These are phyloP conservation scores for Elaphomyces granulatus DNA, from an alignment of 495 filamentous ascomycete species.

Conservation along the genomic window DNA sequence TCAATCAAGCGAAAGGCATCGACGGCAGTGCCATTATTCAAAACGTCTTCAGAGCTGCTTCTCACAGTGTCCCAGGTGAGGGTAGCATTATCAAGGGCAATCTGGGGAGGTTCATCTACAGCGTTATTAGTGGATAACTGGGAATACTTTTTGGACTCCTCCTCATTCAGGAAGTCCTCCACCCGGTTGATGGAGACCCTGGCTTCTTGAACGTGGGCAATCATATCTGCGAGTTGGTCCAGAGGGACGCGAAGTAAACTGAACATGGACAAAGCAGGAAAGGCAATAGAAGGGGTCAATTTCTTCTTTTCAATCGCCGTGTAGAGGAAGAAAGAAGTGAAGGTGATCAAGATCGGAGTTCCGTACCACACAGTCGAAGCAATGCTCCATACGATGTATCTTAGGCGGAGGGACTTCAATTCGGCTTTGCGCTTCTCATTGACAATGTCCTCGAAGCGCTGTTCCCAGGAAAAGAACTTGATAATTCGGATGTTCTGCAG, in stretches of 20 bases:
- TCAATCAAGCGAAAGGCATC: conserved; percentile 72
- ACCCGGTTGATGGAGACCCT: conserved; percentile 96
- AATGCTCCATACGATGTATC: conserved; percentile 82
- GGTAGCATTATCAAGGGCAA: conserved; percentile 73
- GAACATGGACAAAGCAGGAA: conserved; percentile 93
- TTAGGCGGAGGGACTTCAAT: conserved; percentile 56
- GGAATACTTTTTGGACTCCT: conserved; percentile 92
- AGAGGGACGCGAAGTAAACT: conserved; percentile 86
- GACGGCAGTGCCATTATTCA: conserved; percentile 6
- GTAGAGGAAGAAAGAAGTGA: conserved; percentile 88
- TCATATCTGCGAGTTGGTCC: conserved; percentile 97
- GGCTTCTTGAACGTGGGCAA: conserved; percentile 94
- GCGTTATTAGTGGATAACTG: conserved; percentile 58
- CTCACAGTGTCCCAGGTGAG: conserved; percentile 72
- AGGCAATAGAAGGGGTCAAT: conserved; percentile 84
- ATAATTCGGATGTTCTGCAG: conserved; percentile 97
- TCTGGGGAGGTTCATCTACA: conserved; percentile 43
- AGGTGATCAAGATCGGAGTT: conserved; percentile 89
- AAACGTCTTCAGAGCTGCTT: conserved; percentile 10
- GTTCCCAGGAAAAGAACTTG: conserved; percentile 99
- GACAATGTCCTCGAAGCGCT: conserved; percentile 73
- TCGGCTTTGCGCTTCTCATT: conserved; percentile 75
- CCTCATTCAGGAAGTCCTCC: conserved; percentile 85
- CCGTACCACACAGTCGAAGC: conserved; percentile 94
- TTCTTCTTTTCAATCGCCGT: conserved; percentile 82